These are phyloP conservation scores for Mycogone perniciosa DNA, from an alignment of 2,329 filamentous ascomycete genomes.

Conservation along the genomic window DNA sequence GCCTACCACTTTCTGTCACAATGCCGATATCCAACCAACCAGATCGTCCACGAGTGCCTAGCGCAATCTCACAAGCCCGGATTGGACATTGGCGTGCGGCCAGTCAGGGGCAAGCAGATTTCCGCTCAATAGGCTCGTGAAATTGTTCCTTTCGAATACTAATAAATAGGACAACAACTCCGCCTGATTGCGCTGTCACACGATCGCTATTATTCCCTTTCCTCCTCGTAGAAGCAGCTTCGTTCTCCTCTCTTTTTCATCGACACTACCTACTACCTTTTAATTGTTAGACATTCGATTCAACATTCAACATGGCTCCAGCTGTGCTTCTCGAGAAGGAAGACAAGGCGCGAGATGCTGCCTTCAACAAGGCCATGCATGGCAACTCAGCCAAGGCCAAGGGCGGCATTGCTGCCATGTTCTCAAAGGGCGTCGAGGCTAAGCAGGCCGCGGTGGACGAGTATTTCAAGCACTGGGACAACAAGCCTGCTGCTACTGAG, in stretches of 20 bases:
- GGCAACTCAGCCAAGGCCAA: slow-evolving; percentile 60
- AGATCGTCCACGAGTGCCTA: slow-evolving; percentile 1
- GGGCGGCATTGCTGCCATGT: slow-evolving; percentile 76
- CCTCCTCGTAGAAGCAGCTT: background rate
- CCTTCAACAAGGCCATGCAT: slow-evolving; percentile 86
- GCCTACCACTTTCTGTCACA: slow-evolving; percentile 8
- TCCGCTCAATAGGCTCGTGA: background rate
- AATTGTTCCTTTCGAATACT: slow-evolving; percentile 6
- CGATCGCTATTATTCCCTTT: background rate
- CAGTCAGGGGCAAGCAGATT: slow-evolving; percentile 9
- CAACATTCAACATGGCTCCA: slow-evolving; percentile 12
- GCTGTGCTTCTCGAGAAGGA: slow-evolving; percentile 36
- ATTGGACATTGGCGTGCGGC: slow-evolving; percentile 10
- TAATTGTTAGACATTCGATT: background rate
- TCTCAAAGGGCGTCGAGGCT: slow-evolving; percentile 68
- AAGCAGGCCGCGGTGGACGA: slow-evolving; percentile 81
- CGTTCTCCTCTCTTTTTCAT: background rate
- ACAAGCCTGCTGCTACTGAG: slow-evolving; percentile 70
- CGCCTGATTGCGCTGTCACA: slow-evolving; percentile 2
- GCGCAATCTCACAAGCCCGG: slow-evolving; percentile 10
- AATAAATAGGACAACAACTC: slow-evolving; percentile 8
- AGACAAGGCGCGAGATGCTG: slow-evolving; percentile 78
- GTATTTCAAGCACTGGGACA: slow-evolving; percentile 97
- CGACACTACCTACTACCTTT: slow-evolving; percentile 1
- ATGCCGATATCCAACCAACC: slow-evolving; percentile 11